phyloP scores from a whole-genome alignment of 768 basidiomycete genomes.

The Lenzites betulinus region DNA sequence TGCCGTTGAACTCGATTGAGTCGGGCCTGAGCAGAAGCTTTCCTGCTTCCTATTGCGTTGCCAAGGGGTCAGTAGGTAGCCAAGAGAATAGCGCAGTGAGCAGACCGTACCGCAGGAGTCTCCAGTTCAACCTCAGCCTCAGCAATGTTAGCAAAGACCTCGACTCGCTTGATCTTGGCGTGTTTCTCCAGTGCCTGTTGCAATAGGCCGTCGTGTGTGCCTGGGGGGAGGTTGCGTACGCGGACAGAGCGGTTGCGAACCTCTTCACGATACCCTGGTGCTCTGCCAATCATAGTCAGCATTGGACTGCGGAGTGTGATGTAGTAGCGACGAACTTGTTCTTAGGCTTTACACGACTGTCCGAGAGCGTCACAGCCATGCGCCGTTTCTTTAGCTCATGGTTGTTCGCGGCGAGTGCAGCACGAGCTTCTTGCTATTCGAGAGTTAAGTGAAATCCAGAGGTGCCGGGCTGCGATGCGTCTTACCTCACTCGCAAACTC shows the following conservation, averaged over 20 bases:
- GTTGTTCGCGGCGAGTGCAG: slow-evolving; percentile 80
- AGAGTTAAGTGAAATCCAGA: not conserved
- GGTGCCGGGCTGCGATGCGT: not conserved
- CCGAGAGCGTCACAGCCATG: slow-evolving; percentile 85
- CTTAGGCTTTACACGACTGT: slow-evolving; percentile 50
- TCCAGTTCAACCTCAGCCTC: slow-evolving; percentile 70
- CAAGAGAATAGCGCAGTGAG: not conserved
- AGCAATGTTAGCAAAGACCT: slow-evolving; percentile 62
- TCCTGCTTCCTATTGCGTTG: slow-evolving; percentile 70
- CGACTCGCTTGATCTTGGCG: slow-evolving; percentile 67
- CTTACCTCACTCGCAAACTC: slow-evolving; percentile 85
- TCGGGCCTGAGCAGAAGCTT: slow-evolving; percentile 72
- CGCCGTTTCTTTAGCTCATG: slow-evolving; percentile 87
- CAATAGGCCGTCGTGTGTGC: slow-evolving; percentile 85
- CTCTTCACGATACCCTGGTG: slow-evolving; percentile 47
- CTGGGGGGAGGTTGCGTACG: slow-evolving; percentile 70
- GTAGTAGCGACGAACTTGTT: slow-evolving; percentile 23
- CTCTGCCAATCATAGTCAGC: not conserved
- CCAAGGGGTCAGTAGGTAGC: not conserved
- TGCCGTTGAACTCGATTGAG: slow-evolving; percentile 69
- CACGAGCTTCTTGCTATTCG: slow-evolving; percentile 65
- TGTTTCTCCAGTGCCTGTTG: slow-evolving; percentile 89
- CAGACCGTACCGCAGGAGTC: slow-evolving; percentile 57
- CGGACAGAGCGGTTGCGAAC: slow-evolving; percentile 71
- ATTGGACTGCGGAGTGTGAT: not conserved